phyloP scores from a whole-genome alignment of 306 rosid species.

The Prunus kanzakura region DNA sequence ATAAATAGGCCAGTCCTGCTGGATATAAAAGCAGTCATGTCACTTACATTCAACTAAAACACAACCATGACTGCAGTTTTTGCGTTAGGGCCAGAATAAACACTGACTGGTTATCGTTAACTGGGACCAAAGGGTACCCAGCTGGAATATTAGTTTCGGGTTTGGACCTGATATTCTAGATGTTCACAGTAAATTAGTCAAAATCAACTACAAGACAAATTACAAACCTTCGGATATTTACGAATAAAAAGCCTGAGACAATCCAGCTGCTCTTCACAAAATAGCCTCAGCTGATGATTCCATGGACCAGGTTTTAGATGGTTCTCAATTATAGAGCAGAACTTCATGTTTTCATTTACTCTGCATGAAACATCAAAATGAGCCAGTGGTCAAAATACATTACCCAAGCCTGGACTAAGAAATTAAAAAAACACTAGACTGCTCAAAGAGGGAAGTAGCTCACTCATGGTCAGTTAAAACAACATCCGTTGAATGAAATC shows the following conservation, averaged over 20 bases:
- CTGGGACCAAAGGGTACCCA: not conserved
- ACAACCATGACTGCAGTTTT: not conserved
- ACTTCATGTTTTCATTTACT: constrained; percentile 52
- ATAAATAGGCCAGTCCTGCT: not conserved
- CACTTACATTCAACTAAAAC: not conserved
- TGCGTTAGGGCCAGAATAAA: not conserved
- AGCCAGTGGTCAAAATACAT: constrained; percentile 17
- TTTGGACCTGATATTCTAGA: not conserved
- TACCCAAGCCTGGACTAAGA: not conserved
- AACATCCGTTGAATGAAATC: constrained; percentile 57
- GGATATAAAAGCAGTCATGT: not conserved
- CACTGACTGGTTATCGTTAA: not conserved
- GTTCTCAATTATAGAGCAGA: constrained; percentile 52
- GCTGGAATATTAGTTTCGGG: not conserved
- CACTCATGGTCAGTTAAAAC: constrained; percentile 72
- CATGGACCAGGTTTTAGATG: constrained; percentile 80
- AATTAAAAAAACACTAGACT: not conserved
- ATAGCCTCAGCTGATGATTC: constrained; percentile 59
- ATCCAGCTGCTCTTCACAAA: constrained; percentile 51
- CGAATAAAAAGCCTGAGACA: constrained; percentile 71
- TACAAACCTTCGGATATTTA: constrained; percentile 60
- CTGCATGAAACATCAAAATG: constrained; percentile 37
- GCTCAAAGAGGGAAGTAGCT: constrained; percentile 22
- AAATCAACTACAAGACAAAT: constrained; percentile 9
- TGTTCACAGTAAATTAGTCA: not conserved